Evolutionary conservation across 371 early-diverging fungal genomes (phyloP), one percentile per base, ranked within the genome.

Genomic region (Mortierella sp.): DNA sequence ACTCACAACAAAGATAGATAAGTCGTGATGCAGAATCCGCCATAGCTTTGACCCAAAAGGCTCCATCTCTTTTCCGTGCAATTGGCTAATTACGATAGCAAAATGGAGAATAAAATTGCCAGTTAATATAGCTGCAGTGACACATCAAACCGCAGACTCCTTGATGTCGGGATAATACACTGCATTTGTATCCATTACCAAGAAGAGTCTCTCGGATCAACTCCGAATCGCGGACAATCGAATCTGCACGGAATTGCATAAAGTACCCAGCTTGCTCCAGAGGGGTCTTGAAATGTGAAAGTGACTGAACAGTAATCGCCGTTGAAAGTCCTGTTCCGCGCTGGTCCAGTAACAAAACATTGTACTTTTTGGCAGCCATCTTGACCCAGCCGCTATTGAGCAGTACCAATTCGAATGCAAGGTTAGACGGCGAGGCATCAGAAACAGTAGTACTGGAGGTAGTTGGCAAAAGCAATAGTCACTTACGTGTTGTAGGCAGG

Each of bases 291-390:
- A 87, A 73, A 8, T 72, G 70, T 0, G 85, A 87, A 0, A 93
- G 80, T 4, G 87, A 80, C 59, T 86, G 86, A n/a, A 89, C 84
- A 35, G 89, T 89, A 55, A 93, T 85, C 24, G 91, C 85, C 5
- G 90, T 84, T 14, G 94, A 93, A 37, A 90, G 74, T 1, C 94
- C 94, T 5, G 94, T 93, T 61, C 94, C 94, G 28, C 94, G 91
- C 77, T 92, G 93, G 74, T 93, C 94, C 47, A 93, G 75, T 32
- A 93, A 84, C 68, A 93, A 85, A 2, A 93, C 86, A 37, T 76
- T 93, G 93, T 75, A 88, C 89, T 20, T 92, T 90, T 65, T 92
- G 79, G 73, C 85, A 73, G 93, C 91, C 28, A 85, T 85, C 68
- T 89, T 88, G 52, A 90, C 84, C 94, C 94, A 93, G 18, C 92